phyloP scores from a whole-genome alignment of 257 asterid genomes.

The Petunia axillaris region DNA sequence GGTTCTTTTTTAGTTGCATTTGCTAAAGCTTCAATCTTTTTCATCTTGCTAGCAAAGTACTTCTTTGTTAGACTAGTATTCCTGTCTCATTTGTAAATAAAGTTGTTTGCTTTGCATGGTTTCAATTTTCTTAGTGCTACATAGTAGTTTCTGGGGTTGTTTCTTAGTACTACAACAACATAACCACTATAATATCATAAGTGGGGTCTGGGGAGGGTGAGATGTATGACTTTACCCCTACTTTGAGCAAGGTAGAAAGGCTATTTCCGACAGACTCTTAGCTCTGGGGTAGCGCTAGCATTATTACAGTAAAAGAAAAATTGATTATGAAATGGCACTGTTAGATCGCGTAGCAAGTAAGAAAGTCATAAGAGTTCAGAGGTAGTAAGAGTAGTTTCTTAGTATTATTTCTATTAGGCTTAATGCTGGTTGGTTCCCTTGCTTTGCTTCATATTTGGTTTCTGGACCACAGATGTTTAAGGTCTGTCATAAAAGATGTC shows the following conservation, averaged over 20 bases:
- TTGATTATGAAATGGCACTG: no score
- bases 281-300: no score
- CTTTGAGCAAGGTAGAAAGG: no score
- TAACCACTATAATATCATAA: no score
- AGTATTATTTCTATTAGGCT: not conserved
- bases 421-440: constrained; percentile 2
- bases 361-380: no score
- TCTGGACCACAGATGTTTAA: not conserved
- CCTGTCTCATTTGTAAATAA: constrained; percentile 5
- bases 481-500: constrained; percentile 22
- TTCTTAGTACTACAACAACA: not conserved
- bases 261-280: no score
- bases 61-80: not conserved
- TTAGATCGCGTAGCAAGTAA: no score
- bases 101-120: constrained; percentile 10
- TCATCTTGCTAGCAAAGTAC: constrained; percentile 6
- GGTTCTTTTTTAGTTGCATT: not conserved
- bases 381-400: not conserved
- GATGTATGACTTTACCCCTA: no score
- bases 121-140: not conserved
- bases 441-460: not conserved
- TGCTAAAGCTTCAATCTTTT: constrained; percentile 18
- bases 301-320: no score
- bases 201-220: no score
- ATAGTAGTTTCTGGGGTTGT: constrained; percentile 1